Evolutionary conservation across 257 asterid genomes (phyloP).

Genomic region (Nicotiana tabacum): DNA sequence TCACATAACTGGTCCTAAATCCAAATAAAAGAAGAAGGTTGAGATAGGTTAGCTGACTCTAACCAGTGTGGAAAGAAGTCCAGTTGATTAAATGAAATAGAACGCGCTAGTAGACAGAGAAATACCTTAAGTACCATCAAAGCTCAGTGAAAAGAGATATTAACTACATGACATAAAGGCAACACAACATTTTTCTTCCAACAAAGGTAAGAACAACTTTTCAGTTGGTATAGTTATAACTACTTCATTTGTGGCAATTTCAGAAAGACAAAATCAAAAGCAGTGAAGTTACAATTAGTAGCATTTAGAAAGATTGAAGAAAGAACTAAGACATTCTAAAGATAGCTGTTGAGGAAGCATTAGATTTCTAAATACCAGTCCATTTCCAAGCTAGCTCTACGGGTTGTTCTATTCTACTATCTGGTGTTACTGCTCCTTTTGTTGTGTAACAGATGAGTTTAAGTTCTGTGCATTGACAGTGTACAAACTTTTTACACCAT

Average conservation of each 20-base stretch:
- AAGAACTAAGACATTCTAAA: neutral
- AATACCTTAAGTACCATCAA: neutral
- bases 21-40: neutral
- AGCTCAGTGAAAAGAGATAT: neutral
- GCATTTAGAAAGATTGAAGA: neutral
- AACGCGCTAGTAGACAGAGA: neutral
- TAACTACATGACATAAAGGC: neutral
- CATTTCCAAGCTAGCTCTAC: neutral
- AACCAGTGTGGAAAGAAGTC: neutral
- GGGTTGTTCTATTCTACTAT: neutral
- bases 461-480: too few species aligned
- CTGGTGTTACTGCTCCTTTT: neutral
- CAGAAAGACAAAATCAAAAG: neutral
- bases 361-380: neutral
- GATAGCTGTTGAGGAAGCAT: neutral
- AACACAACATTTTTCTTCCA: conserved; percentile 1
- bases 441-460: neutral
- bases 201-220: neutral
- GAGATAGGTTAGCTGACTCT: neutral
- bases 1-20: neutral
- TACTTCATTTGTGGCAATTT: neutral
- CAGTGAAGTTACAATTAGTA: neutral
- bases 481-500: too few species aligned
- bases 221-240: neutral
- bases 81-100: neutral